These are phyloP conservation scores for Trametes cinnabarina DNA, from an alignment of 768 basidiomycete species.

Conservation along the genomic window DNA sequence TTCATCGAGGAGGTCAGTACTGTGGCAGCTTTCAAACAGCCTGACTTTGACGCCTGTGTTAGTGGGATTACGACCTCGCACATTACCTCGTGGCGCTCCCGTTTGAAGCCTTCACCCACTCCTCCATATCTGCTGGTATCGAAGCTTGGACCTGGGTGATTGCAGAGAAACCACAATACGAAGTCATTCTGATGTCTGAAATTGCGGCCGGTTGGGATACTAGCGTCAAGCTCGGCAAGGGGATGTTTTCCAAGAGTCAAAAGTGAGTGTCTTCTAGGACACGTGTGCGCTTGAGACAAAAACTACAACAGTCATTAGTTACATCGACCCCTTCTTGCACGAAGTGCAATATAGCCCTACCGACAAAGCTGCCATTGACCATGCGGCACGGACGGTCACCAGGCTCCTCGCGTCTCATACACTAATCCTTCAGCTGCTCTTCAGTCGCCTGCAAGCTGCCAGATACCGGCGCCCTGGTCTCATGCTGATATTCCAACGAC, in stretches of 20 bases:
- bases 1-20: constrained; percentile 56
- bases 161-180: constrained; percentile 76
- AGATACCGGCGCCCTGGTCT: constrained; percentile 83
- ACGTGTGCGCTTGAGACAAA: not conserved
- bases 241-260: constrained; percentile 76
- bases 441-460: constrained; percentile 91
- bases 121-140: constrained; percentile 81
- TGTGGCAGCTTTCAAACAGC: not conserved
- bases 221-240: constrained; percentile 73
- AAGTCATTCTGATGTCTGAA: constrained; percentile 83
- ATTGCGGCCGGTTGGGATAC: constrained; percentile 85
- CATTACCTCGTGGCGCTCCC: constrained; percentile 87
- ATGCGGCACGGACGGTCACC: constrained; percentile 63
- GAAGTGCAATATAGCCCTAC: constrained; percentile 89
- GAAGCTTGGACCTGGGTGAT: constrained; percentile 98
- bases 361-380: constrained; percentile 79
- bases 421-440: constrained; percentile 81
- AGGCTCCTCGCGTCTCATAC: constrained; percentile 80
- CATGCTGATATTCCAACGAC: constrained; percentile 78
- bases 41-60: not conserved
- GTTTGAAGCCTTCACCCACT: constrained; percentile 84
- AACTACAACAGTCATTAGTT: constrained; percentile 49
- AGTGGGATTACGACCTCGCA: constrained; percentile 85
- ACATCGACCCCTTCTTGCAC: constrained; percentile 83
- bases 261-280: constrained; percentile 56